A percentile compares a stretch with the other conserved stretches of the same genome.
Evolutionary conservation across 768 basidiomycete genomes (phyloP).

Genomic region (Pisolithus microcarpus): DNA sequence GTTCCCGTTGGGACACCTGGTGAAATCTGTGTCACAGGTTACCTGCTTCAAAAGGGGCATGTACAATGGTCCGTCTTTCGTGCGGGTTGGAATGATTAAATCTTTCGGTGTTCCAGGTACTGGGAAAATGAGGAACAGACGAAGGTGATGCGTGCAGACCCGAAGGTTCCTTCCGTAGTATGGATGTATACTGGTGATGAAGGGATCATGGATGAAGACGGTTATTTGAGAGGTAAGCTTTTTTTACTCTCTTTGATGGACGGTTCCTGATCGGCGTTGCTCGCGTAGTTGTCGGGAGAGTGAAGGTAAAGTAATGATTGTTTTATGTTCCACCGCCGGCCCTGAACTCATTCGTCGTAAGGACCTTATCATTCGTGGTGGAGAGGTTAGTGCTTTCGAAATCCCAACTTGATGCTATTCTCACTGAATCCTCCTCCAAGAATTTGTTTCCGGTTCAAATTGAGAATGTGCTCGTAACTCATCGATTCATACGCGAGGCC

Average conservation of each 20-base stretch:
- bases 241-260: background rate
- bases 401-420: background rate
- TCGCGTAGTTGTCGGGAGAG: slow-evolving; percentile 62
- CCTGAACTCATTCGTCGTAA: slow-evolving; percentile 17
- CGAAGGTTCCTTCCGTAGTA: slow-evolving; percentile 44
- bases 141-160: slow-evolving; percentile 45
- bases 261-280: background rate
- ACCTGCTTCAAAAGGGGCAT: slow-evolving; percentile 75
- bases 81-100: background rate
- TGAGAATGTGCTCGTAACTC: slow-evolving; percentile 60
- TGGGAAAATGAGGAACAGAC: slow-evolving; percentile 74
- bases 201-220: slow-evolving; percentile 74
- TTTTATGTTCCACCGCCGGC: background rate
- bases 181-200: slow-evolving; percentile 88
- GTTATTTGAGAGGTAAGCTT: slow-evolving; percentile 66
- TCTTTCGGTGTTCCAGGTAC: slow-evolving; percentile 40
- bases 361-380: slow-evolving; percentile 84
- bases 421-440: slow-evolving; percentile 25
- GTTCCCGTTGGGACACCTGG: slow-evolving; percentile 72
- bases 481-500: slow-evolving; percentile 58
- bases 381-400: slow-evolving; percentile 45
- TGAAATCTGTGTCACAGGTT: slow-evolving; percentile 68
- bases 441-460: slow-evolving; percentile 83
- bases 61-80: background rate
- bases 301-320: slow-evolving; percentile 45